Evolutionary conservation across 108 stramenopile species (phyloP), one percentile per base, ranked within the genome.

Genomic region (Ochromonas danica): DNA sequence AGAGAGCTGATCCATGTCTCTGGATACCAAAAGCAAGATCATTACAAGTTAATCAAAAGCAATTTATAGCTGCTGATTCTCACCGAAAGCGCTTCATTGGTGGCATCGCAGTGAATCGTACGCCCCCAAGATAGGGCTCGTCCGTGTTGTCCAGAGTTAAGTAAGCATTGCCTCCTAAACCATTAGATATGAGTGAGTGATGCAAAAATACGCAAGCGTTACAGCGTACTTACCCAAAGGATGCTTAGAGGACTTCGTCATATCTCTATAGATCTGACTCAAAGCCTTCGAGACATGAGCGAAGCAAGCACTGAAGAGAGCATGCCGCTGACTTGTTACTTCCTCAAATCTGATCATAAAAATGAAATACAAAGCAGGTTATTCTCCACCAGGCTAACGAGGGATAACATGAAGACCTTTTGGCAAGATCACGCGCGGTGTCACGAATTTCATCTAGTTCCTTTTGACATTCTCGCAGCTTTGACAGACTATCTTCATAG

Each of bases 71-170:
- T 60, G 35, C 31, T 35, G 35, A 67, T 25, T 35, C 36, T 41
- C 6, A 75, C 72, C 72, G 30, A 0, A 80, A 97, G 39, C 96
- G 89, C 81, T 99, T 99, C 92, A 93, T 95, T 6, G 99, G 97
- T 71, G 97, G 97, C 97, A 96, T 98, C 6, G 97, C 99, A 81
- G 95, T 96, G 93, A 95, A 99, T 82, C 94, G 94, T 80, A 99
- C 87, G 0, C 97, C 97, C 38, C 94, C 95, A 35, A 91, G 86
- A 87, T 94, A 97, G 28, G 97, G 97, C 82, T 98, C 97, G 61
- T 97, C 93, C 0, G 89, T 85, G 77, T 96, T 92, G 70, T 95
- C 95, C 0, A 96, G 87, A 78, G 86, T 61, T 25, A 96, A 88
- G 78, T 92, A 95, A 1, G 97, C 95, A 82, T 92, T 93, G 36